phyloP scores from a whole-genome alignment of 75 land plant genomes.

The Adiantum capillusveneris region DNA sequence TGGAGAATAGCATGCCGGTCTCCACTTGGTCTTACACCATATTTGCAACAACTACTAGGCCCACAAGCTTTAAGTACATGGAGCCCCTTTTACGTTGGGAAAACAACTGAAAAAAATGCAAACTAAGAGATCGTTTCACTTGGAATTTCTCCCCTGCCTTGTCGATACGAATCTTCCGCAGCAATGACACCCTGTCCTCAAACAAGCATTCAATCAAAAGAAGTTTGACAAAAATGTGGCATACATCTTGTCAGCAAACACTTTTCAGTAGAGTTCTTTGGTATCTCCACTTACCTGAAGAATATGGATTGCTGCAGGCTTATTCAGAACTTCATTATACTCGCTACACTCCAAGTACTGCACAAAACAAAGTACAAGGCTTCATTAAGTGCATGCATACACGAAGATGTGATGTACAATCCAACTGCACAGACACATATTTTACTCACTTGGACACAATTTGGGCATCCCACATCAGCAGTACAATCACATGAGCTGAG shows the following conservation, averaged over 20 bases:
- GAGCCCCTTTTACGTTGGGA: too few relatives aligned
- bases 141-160: not conserved
- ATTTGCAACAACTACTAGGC: too few relatives aligned
- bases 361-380: slow-evolving; percentile 3
- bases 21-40: too few relatives aligned
- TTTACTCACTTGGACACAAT: slow-evolving; percentile 66
- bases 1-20: too few relatives aligned
- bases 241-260: too few relatives aligned
- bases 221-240: too few relatives aligned
- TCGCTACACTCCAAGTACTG: slow-evolving; percentile 73
- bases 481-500: slow-evolving; percentile 63
- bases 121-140: too few relatives aligned
- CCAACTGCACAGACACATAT: too few relatives aligned
- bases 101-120: too few relatives aligned
- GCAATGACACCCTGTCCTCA: slow-evolving; percentile 1
- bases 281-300: slow-evolving; percentile 52
- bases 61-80: too few relatives aligned
- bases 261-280: too few relatives aligned
- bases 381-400: not conserved
- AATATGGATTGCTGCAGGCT: slow-evolving; percentile 68
- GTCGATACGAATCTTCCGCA: not conserved
- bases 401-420: too few relatives aligned
- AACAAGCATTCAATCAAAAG: not conserved
- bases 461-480: slow-evolving; percentile 64
- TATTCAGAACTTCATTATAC: slow-evolving; percentile 89